Percentiles rank a stretch among this genome's conserved stretches.
phyloP scores from a whole-genome alignment of 1,284 basidiomycete species.

The Trichosporon ovoides region DNA sequence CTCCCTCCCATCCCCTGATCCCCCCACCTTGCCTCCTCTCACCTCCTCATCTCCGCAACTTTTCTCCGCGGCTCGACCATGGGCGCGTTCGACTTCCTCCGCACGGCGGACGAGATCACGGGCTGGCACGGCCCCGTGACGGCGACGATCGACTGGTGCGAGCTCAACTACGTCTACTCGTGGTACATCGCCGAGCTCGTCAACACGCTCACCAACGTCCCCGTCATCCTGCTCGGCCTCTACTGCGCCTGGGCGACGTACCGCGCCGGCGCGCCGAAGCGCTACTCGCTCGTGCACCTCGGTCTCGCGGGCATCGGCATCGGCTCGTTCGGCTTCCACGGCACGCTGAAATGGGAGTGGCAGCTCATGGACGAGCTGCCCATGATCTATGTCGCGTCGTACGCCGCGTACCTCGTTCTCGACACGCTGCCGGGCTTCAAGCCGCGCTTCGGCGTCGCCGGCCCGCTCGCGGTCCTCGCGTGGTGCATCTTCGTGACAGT shows the following conservation, averaged over 20 bases:
- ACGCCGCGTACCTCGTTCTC: slow-evolving; percentile 39
- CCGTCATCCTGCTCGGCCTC: slow-evolving; percentile 48
- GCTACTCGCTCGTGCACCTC: slow-evolving; percentile 39
- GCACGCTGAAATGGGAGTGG: slow-evolving; percentile 46
- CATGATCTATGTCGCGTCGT: slow-evolving; percentile 48
- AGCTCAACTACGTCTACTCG: slow-evolving; percentile 44
- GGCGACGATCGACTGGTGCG: slow-evolving; percentile 36
- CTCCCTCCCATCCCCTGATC: too few relatives aligned
- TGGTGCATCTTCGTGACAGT: slow-evolving; percentile 43
- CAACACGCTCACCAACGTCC: slow-evolving; percentile 51
- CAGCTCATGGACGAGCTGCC: slow-evolving; percentile 50
- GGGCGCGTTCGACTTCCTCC: slow-evolving; percentile 45
- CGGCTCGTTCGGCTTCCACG: slow-evolving; percentile 47
- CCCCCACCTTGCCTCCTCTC: too few relatives aligned
- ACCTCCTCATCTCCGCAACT: too few relatives aligned
- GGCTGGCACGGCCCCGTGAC: slow-evolving; percentile 18
- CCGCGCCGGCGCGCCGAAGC: slow-evolving; percentile 26
- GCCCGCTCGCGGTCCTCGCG: slow-evolving; percentile 30
- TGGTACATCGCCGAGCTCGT: slow-evolving; percentile 49
- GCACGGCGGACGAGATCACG: slow-evolving; percentile 16
- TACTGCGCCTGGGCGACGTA: slow-evolving; percentile 40
- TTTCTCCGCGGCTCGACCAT: slow-evolving; percentile 11
- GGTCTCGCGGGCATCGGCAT: slow-evolving; percentile 44
- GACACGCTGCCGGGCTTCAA: slow-evolving; percentile 40
- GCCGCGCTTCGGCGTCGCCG: slow-evolving; percentile 33